A percentile compares a stretch with the other conserved stretches of the same genome.
phyloP scores from a whole-genome alignment of 108 stramenopile genomes.

The Fragilariopsis cylindrus region DNA sequence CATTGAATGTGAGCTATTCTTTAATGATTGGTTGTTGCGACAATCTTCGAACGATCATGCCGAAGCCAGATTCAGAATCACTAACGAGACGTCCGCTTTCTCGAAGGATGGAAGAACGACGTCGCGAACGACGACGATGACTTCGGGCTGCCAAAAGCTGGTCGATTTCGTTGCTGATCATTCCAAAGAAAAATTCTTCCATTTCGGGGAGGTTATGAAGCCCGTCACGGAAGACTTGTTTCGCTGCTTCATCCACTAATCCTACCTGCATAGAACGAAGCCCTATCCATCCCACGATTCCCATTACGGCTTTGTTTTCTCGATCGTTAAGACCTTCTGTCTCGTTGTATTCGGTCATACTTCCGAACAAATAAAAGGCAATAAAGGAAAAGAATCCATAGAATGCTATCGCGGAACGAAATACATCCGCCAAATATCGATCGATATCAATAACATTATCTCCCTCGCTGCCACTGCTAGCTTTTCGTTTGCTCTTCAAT shows the following conservation, averaged over 20 bases:
- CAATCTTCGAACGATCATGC: conserved; percentile 5
- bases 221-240: neutral
- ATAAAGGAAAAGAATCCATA: conserved; percentile 25
- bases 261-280: conserved; percentile 13
- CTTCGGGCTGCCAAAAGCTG: conserved; percentile 1
- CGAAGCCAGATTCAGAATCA: conserved; percentile 14
- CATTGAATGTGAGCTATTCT: neutral
- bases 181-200: conserved; percentile 12
- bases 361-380: conserved; percentile 19
- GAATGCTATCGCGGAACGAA: conserved; percentile 12
- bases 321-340: conserved; percentile 1
- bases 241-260: neutral
- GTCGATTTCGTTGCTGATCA: conserved; percentile 1
- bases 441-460: neutral
- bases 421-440: conserved; percentile 14
- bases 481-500: neutral
- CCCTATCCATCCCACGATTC: conserved; percentile 8
- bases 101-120: conserved; percentile 10
- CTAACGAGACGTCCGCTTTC: conserved; percentile 7
- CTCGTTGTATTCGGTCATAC: neutral
- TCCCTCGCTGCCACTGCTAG: neutral
- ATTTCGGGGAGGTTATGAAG: conserved; percentile 5
- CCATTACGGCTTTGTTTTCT: conserved; percentile 3
- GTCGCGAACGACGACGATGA: conserved; percentile 2
- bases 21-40: neutral